These are phyloP conservation scores for Pleurotus giganteus DNA, from an alignment of 768 basidiomycete genomes.

Conservation along the genomic window DNA sequence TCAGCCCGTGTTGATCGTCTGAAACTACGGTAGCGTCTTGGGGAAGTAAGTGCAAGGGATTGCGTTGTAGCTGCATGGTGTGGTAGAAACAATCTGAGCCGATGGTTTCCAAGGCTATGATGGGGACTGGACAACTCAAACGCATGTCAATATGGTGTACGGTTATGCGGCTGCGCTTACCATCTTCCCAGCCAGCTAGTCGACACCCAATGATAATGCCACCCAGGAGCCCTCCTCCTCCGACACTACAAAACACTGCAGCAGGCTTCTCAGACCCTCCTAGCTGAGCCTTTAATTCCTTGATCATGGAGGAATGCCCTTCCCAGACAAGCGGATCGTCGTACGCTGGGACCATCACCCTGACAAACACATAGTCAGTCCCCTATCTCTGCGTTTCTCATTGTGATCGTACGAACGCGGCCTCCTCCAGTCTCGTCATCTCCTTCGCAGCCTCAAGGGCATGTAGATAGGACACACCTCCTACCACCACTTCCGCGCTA, in stretches of 20 bases:
- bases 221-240: slow-evolving; percentile 70
- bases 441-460: slow-evolving; percentile 51
- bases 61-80: slow-evolving; percentile 58
- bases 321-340: slow-evolving; percentile 70
- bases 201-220: slow-evolving; percentile 71
- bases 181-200: slow-evolving; percentile 63
- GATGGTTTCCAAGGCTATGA: slow-evolving; percentile 67
- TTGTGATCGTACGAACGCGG: slow-evolving; percentile 45
- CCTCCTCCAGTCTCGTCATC: slow-evolving; percentile 38
- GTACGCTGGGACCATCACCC: slow-evolving; percentile 70
- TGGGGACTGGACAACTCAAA: slow-evolving; percentile 47
- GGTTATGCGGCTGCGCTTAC: slow-evolving; percentile 33
- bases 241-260: slow-evolving; percentile 77
- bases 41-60: slow-evolving; percentile 30
- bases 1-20: slow-evolving; percentile 42
- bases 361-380: slow-evolving; percentile 21
- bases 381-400: not conserved
- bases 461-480: slow-evolving; percentile 57
- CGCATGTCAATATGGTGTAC: not conserved
- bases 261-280: slow-evolving; percentile 44
- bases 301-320: slow-evolving; percentile 74
- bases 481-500: slow-evolving; percentile 57
- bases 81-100: slow-evolving; percentile 77
- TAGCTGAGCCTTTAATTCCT: slow-evolving; percentile 59
- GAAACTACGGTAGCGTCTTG: slow-evolving; percentile 40